Percentiles rank a stretch among this genome's conserved stretches.
Evolutionary conservation across 2,329 filamentous ascomycete species (phyloP).

Genomic region (Colletotrichum salicis): DNA sequence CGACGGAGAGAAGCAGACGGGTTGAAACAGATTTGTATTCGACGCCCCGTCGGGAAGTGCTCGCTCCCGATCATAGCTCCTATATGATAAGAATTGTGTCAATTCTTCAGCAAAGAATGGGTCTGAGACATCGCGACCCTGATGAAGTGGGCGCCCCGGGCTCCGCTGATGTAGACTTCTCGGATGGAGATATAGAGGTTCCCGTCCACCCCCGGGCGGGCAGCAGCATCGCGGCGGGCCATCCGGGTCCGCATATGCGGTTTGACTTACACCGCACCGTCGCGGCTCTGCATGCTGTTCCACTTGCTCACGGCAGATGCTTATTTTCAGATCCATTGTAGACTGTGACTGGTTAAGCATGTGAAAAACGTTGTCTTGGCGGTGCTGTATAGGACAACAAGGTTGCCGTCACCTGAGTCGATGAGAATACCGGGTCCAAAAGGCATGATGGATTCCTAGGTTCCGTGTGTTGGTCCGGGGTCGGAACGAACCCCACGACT

Average conservation of each 20-base stretch:
- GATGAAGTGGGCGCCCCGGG: background rate
- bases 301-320: background rate
- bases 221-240: background rate
- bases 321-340: background rate
- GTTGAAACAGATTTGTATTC: background rate
- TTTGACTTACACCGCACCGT: background rate
- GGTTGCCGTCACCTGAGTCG: background rate
- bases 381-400: background rate
- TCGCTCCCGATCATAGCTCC: background rate
- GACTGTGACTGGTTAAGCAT: background rate
- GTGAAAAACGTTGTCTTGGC: background rate
- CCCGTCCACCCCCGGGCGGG: background rate
- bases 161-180: background rate
- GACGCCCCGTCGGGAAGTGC: background rate
- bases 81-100: background rate
- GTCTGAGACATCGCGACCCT: background rate
- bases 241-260: slow-evolving; percentile 23
- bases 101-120: background rate
- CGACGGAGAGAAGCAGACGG: slow-evolving; percentile 5
- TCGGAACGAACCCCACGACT: too few species aligned
- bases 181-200: background rate
- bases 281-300: background rate
- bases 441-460: background rate
- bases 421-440: background rate
- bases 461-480: too few species aligned